A percentile compares a stretch with the other conserved stretches of the same genome.
These are phyloP conservation scores for Citrus australasica DNA, from an alignment of 345 rosid species.

Conservation along the genomic window DNA sequence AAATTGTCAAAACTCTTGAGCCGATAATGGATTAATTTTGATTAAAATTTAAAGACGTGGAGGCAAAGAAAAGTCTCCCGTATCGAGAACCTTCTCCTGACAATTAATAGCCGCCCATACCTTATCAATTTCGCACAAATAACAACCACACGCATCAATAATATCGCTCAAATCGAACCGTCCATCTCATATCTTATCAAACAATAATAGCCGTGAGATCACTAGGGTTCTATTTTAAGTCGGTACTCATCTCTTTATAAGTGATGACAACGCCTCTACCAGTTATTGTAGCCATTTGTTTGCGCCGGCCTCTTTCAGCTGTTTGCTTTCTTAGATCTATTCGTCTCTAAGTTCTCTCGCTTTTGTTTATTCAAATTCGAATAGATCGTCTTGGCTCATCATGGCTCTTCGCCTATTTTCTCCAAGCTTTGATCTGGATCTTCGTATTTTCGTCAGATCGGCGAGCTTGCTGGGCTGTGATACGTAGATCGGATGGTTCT, in stretches of 20 bases:
- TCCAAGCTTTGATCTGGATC: too few species aligned
- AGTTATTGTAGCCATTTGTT: rapidly evolving
- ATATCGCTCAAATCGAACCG: constrained; percentile 20
- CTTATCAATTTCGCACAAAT: background rate
- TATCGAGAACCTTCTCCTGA: constrained; percentile 7
- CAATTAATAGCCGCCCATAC: constrained; percentile 8
- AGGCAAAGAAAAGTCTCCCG: background rate
- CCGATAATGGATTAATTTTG: too few species aligned
- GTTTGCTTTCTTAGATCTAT: background rate
- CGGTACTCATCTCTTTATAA: background rate
- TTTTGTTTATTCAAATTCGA: background rate
- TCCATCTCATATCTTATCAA: constrained; percentile 2
- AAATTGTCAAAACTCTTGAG: too few species aligned
- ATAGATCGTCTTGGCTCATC: background rate
- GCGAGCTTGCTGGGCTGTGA: background rate
- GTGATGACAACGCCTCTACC: rapidly evolving
- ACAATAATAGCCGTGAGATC: constrained; percentile 24
- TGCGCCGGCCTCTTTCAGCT: too few species aligned
- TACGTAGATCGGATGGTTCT: background rate
- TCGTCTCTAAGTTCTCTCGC: background rate
- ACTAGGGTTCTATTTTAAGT: background rate
- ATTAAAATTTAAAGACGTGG: background rate
- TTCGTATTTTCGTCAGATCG: background rate
- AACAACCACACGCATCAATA: background rate
- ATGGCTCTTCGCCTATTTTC: background rate